Base-by-base conservation (phyloP, 2,329 filamentous ascomycete species). In the Venturia pyrina region DNA sequence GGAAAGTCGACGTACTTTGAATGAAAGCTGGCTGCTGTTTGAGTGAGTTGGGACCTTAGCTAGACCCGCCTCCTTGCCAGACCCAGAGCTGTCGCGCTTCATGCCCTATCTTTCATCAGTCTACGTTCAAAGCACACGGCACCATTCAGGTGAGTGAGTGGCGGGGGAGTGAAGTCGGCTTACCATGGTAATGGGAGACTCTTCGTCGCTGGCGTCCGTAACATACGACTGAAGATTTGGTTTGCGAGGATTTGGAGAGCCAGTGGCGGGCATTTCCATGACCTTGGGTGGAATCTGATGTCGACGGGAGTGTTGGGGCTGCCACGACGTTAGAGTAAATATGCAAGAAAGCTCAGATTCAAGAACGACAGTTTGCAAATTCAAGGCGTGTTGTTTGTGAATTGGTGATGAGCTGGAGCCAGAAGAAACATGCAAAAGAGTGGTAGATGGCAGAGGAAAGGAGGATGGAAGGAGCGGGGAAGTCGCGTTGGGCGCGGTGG, bases 1-100 rank as follows among this genome's bases (percentile, higher is more conserved):
- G 28, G 60, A 62, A 48, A 62, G 24, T 10, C 60, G 37, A 62
- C 60, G 44, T 34, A 62, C 40, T n/a, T 62, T 62, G 44, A 32
- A 48, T 61, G 57, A 15, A 53, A 53, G 48, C 48, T 53, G 48
- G 48, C 48, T 53, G 48, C 24, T 40, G 53, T 59, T 40, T 13
- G 53, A 59, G 48, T 53, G 48, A 53, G 48, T n/a, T 28, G 48
- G 11, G 3, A 8, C 48, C 21, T 53, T 28, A 17, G 48, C 48
- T 10, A 53, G 21, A 17, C 48, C 48, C 2, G 48, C 24, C 48
- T 53, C 21, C 21, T 53, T 53, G 21, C 48, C 28, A 59, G 53
- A 59, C 10, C 53, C 53, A 59, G 53, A 37, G 53, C 19, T 59
- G 28, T 59, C 28, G 15, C 53, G 53, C 53, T 59, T 59, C 53